Percentiles rank a stretch among this genome's conserved stretches.
Evolutionary conservation across 768 basidiomycete genomes (phyloP).

Genomic region (Macrolepiota fuliginosa): DNA sequence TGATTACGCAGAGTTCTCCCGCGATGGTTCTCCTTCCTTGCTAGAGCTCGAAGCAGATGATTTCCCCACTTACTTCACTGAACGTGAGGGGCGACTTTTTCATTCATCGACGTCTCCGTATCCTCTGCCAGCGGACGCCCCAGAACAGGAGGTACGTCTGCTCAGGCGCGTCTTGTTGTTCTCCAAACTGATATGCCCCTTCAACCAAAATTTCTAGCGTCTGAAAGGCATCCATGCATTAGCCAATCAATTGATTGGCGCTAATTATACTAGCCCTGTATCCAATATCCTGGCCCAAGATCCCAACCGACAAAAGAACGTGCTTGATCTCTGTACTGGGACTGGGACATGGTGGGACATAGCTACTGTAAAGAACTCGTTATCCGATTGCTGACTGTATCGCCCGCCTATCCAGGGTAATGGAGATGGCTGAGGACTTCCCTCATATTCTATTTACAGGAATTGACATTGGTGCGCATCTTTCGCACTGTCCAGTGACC

Average conservation of each 20-base stretch:
- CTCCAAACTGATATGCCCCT: background rate
- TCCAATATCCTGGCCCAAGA: slow-evolving; percentile 42
- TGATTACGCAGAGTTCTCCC: background rate
- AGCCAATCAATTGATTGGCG: slow-evolving; percentile 49
- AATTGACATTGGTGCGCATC: slow-evolving; percentile 67
- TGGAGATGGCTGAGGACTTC: slow-evolving; percentile 71
- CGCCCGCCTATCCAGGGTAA: slow-evolving; percentile 44
- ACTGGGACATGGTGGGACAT: slow-evolving; percentile 65
- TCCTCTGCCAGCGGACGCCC: slow-evolving; percentile 68
- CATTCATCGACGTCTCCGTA: slow-evolving; percentile 69
- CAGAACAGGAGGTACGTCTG: slow-evolving; percentile 61
- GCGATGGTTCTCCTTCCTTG: slow-evolving; percentile 13
- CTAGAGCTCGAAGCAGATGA: slow-evolving; percentile 48
- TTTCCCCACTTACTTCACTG: slow-evolving; percentile 57
- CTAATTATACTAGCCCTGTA: slow-evolving; percentile 61
- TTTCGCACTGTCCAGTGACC: slow-evolving; percentile 12
- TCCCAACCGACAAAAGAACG: slow-evolving; percentile 43
- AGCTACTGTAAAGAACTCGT: slow-evolving; percentile 10
- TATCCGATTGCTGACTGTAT: slow-evolving; percentile 16
- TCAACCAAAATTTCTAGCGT: slow-evolving; percentile 37
- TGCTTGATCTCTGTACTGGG: slow-evolving; percentile 76
- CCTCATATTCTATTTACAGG: slow-evolving; percentile 65
- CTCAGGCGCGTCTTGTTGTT: background rate
- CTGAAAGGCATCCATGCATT: slow-evolving; percentile 47
- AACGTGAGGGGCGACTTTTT: slow-evolving; percentile 61